A percentile compares a stretch with the other conserved stretches of the same genome.
phyloP scores from a whole-genome alignment of 106 monocot species.

The Allium cepa region DNA sequence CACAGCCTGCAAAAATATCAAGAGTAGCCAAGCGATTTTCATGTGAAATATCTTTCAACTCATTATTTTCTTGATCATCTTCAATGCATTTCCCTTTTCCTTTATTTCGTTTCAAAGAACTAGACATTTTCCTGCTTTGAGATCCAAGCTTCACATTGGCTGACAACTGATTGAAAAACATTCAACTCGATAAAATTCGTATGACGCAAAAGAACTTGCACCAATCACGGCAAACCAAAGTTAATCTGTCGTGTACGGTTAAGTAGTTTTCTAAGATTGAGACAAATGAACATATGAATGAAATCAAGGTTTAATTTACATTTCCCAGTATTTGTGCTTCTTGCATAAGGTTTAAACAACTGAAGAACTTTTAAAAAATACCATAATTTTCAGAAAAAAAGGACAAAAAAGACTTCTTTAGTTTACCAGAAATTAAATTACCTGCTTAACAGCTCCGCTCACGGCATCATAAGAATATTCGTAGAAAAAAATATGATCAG shows the following conservation, averaged over 20 bases:
- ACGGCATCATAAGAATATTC: conserved; percentile 65
- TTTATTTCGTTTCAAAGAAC: conserved; percentile 47
- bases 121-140: conserved; percentile 8
- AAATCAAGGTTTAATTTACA: too few relatives aligned
- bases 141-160: conserved; percentile 49
- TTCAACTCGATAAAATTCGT: conserved; percentile 5
- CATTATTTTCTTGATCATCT: conserved; percentile 25
- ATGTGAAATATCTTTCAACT: conserved; percentile 18
- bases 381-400: too few relatives aligned
- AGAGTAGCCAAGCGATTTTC: conserved; percentile 73
- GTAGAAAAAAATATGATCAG: conserved; percentile 82
- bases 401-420: too few relatives aligned
- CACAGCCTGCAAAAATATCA: conserved; percentile 99
- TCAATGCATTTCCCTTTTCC: conserved; percentile 72
- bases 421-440: conserved; percentile 11
- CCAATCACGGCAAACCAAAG: too few relatives aligned
- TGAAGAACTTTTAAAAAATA: too few relatives aligned
- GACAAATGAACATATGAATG: too few relatives aligned
- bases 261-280: too few relatives aligned
- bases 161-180: conserved; percentile 46
- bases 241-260: too few relatives aligned
- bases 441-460: conserved; percentile 85
- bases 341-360: too few relatives aligned
- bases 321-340: too few relatives aligned
- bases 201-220: too few relatives aligned